These are phyloP conservation scores for Trichoderma sp. DNA, from an alignment of 2,329 filamentous ascomycete species.

Conservation along the genomic window DNA sequence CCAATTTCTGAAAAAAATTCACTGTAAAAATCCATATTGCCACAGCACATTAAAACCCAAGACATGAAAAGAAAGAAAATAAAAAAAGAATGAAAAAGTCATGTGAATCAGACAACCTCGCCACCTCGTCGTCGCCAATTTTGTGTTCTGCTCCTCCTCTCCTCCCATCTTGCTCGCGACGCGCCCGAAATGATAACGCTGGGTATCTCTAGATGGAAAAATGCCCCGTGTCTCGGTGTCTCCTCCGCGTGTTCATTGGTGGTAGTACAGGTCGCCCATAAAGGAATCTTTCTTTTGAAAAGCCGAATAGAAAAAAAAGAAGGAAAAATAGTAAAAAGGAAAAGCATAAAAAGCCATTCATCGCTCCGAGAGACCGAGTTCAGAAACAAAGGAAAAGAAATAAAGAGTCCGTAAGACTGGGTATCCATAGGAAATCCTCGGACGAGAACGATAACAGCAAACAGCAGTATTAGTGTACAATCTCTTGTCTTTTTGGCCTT, in stretches of 20 bases:
- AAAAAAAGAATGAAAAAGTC: constrained; percentile 21
- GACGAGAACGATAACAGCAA: constrained; percentile 16
- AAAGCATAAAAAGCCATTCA: constrained; percentile 13
- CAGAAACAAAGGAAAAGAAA: constrained; percentile 25
- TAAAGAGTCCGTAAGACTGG: constrained; percentile 23
- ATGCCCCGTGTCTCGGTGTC: constrained; percentile 36
- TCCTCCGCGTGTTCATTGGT: constrained; percentile 29
- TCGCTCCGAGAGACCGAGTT: constrained; percentile 26
- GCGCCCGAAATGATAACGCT: constrained; percentile 33
- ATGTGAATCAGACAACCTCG: constrained; percentile 25
- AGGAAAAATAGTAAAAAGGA: not conserved
- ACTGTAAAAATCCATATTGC: constrained; percentile 8
- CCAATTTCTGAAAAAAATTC: constrained; percentile 16
- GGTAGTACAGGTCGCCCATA: constrained; percentile 33
- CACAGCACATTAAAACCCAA: constrained; percentile 20
- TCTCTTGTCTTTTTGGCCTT: constrained; percentile 24
- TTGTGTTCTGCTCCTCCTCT: not conserved
- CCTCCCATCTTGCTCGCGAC: constrained; percentile 22
- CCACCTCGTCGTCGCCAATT: constrained; percentile 26
- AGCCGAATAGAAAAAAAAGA: constrained; percentile 19
- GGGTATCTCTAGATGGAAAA: constrained; percentile 47
- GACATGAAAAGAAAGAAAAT: not conserved
- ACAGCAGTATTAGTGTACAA: constrained; percentile 29
- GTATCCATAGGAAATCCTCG: constrained; percentile 31
- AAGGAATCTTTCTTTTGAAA: constrained; percentile 31